Conservation (phyloP, 2,329 filamentous ascomycete species). For the Penicillium sp. region DNA sequence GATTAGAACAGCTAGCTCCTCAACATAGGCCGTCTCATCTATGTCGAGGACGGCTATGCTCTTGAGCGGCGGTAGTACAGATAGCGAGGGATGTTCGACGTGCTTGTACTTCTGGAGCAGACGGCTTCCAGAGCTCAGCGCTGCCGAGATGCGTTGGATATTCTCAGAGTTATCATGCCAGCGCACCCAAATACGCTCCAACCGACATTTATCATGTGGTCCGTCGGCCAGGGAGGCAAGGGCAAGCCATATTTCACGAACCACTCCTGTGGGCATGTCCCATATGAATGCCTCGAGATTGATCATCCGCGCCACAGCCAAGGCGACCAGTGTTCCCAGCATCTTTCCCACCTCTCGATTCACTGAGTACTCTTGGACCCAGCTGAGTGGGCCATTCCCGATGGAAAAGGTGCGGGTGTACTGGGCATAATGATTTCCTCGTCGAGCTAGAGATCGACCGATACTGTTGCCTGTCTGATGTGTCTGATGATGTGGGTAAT, state of each 20-base stretch:
- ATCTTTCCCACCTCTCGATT: conserved; percentile 83
- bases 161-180: conserved; percentile 73
- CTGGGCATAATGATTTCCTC: conserved; percentile 73
- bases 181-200: conserved; percentile 75
- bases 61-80: conserved; percentile 70
- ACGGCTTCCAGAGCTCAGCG: conserved; percentile 27
- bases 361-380: conserved; percentile 79
- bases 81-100: conserved; percentile 78
- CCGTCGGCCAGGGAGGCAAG: conserved; percentile 68
- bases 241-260: conserved; percentile 78
- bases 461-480: not conserved
- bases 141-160: conserved; percentile 22
- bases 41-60: conserved; percentile 77
- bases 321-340: conserved; percentile 77
- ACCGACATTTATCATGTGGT: conserved; percentile 61
- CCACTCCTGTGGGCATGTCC: conserved; percentile 85
- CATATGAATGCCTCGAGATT: conserved; percentile 80
- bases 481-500: conserved; percentile 16
- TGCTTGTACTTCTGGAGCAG: conserved; percentile 55
- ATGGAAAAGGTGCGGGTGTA: conserved; percentile 80
- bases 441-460: conserved; percentile 36
- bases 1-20: conserved; percentile 77
- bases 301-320: conserved; percentile 77
- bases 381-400: conserved; percentile 75
- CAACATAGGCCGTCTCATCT: conserved; percentile 77